Base-by-base conservation (phyloP, 768 basidiomycete genomes). In the Mrakia hoshinonis region DNA sequence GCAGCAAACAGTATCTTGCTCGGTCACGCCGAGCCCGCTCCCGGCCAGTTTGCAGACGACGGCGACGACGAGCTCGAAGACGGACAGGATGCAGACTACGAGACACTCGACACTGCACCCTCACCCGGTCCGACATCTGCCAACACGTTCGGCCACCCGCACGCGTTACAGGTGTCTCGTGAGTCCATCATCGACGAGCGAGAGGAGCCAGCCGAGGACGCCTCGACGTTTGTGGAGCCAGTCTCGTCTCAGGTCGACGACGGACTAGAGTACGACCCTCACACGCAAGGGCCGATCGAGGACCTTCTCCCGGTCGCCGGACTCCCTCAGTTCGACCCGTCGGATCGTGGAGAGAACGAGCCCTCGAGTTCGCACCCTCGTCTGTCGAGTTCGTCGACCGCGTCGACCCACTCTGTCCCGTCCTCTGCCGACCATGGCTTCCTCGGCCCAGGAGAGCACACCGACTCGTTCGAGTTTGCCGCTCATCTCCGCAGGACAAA, bases 381-480 rank as follows among this genome's bases (percentile, higher is more conserved):
- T 31, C 47, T 66, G 18, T 66, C 64, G 1, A 47, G 43, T 29
- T 66, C 64, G n/a, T 67, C 63, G 54, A 66, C 55, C 46, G 67
- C 65, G 15, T 66, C 63, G 22, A 62, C 68, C 26, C 52, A 46
- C 65, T 43, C 47, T 29, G 49, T 38, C 1, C 55, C 58, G 29
- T 62, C 69, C 3, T 43, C 60, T 24, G n/a, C 11, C 3, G 62
- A 69, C 29, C 58, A 60, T 55, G 70, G 49, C 13, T 34, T 46
- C 54, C 63, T 38, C 26, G 43, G 61, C 47, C n/a, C 31, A n/a
- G 72, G 67, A 10, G 72, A 61, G 26, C 43, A 46, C 24, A 73
- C 67, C 38, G 72, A 73, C 67, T 31, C 72, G 20, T 73, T 73
- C 47, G 72, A 73, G 49, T 73, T 73, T 47, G 60, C 72, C 9